Base-by-base conservation (phyloP, 2,329 filamentous ascomycete species). In the Didymella pinodella region DNA sequence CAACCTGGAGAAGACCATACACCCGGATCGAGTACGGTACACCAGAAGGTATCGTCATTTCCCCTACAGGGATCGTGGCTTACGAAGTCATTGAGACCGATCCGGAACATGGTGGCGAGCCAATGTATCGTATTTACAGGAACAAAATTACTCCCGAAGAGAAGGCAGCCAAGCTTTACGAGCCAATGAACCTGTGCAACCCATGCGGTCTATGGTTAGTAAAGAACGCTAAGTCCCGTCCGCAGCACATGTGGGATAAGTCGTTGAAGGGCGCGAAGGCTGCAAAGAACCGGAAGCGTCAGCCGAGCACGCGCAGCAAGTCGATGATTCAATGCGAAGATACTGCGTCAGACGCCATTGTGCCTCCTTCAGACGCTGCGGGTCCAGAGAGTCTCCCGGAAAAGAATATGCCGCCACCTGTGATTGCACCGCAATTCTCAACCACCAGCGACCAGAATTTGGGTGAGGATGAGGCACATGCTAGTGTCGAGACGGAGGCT, bases 171-270 rank as follows among this genome's bases (percentile, higher is more conserved):
- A 66, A 74, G 12, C 72, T 74, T 40, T 97, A 90, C 83, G 85
- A 84, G 44, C 86, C 91, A 67, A 85, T 91, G 55, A 84, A 91
- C 28, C 85, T 98, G 36, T 99, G 95, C 82, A 99, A 99, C 75
- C 93, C 94, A 58, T 99, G 95, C 75, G 95, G 95, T 18, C 88
- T 99, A 41, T 99, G 93, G 92, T 88, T 99, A 67, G 88, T 89
- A 61, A 98, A 97, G 72, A 92, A 90, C 77, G 92, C 91, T 71
- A 84, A 81, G 25, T 95, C 96, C 81, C 88, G 95, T 8, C 95
- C 95, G 2, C 82, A 87, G 53, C 88, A 94, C 61, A 88, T 89
- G 65, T 99, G 94, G 94, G 89, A 90, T 52, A 72, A 72, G 45
- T 46, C 65, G 8, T 62, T 63, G 28, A 62, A 91, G 16, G 45